Conservation (phyloP, 306 rosid genomes). For the Calophaca sinica region DNA sequence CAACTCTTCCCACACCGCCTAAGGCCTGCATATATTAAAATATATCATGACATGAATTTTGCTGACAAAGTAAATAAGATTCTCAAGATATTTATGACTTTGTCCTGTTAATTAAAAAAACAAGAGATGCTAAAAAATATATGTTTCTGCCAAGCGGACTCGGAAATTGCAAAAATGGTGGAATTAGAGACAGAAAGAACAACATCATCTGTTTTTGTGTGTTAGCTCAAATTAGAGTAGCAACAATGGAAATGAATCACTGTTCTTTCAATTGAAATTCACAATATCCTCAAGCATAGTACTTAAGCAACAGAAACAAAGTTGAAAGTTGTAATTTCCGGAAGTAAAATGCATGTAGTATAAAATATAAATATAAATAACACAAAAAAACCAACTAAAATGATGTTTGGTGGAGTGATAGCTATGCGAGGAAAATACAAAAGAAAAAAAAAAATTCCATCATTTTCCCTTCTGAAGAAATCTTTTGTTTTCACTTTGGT, state of each 20-base stretch:
- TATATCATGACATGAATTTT: not conserved
- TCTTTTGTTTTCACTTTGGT: not conserved
- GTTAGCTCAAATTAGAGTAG: not conserved
- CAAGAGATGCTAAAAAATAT: conserved; percentile 3
- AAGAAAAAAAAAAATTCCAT: not conserved
- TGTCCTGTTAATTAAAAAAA: not conserved
- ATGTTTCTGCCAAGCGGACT: not conserved
- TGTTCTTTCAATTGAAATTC: conserved; percentile 3
- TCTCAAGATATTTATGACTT: not conserved
- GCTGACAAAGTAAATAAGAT: not conserved
- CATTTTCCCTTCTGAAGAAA: not conserved
- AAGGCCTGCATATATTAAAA: conserved; percentile 56
- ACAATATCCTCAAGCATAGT: no score
- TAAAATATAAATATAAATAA: no score
- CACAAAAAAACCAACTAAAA: no score
- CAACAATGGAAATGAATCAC: conserved; percentile 19
- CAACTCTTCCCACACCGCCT: conserved; percentile 93
- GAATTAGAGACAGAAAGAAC: not conserved
- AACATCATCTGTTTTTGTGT: not conserved
- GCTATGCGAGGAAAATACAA: no score
- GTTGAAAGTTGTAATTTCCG: not conserved
- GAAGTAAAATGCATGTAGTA: conserved; percentile 15
- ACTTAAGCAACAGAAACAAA: no score
- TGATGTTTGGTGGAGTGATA: no score
- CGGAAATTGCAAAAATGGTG: conserved; percentile 32